Evolutionary conservation across 352 stramenopile species (phyloP), one percentile per base, ranked within the genome.

Genomic region (Pythium angustatum): DNA sequence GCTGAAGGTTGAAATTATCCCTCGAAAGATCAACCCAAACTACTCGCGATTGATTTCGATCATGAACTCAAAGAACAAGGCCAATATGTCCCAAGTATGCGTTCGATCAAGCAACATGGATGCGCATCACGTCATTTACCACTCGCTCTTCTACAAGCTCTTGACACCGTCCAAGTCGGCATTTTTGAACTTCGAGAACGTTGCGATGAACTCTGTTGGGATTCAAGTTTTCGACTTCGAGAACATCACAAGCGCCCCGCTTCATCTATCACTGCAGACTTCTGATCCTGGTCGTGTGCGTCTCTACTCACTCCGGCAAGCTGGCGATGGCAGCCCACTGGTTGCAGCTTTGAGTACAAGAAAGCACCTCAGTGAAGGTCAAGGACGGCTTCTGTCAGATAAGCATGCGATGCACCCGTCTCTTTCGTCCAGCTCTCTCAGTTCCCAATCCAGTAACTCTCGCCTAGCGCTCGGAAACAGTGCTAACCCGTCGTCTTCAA

Each of bases 31-130:
- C 27, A 96, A 96, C 58, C 81, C 84, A 9, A 96, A 95, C 68
- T 96, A 96, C 64, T 91, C 87, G 12, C 77, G 88, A 40, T 64
- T 96, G 17, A 93, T 96, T 33, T 94, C 87, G 2, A 77, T 95
- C 48, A 79, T 94, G 61, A 96, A 96, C 56, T 72, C 91, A 59
- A 93, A 88, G 62, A 96, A 96, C 69, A 92, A 93, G 59, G 77
- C 71, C 59, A 96, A 96, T 45, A 80, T 90, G 21, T 76, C 87
- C 19, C 84, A 94, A 64, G 87, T 96, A 27, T 95, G 87, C 38
- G 87, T 96, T 10, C 85, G 87, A 10, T 96, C 86, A 12, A 94
- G 87, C 75, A 96, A 96, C 66, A 96, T 96, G 88, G 88, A 96
- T 49, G 87, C 88, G 1, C 86, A 96, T 51, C 87, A 96, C 59